phyloP scores from a whole-genome alignment of 352 stramenopile genomes.

The Phytophthora boehmeriae region DNA sequence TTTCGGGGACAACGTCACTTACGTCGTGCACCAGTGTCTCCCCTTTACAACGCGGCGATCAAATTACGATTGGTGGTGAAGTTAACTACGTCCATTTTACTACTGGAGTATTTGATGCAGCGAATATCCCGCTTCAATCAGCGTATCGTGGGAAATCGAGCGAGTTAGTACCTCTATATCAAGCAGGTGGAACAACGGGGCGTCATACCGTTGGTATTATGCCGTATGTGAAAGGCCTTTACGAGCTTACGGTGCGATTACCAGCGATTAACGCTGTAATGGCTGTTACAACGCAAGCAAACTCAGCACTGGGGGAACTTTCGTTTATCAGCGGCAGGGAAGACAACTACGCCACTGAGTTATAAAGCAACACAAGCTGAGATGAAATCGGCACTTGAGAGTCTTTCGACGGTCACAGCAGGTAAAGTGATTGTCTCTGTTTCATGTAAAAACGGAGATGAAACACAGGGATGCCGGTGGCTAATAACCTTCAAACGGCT shows the following conservation, averaged over 20 bases:
- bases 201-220: slow-evolving; percentile 89
- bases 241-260: slow-evolving; percentile 85
- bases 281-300: slow-evolving; percentile 52
- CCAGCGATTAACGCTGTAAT: slow-evolving; percentile 81
- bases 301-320: slow-evolving; percentile 70
- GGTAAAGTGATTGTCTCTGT: slow-evolving; percentile 35
- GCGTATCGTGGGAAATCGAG: slow-evolving; percentile 66
- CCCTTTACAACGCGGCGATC: slow-evolving; percentile 76
- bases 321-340: slow-evolving; percentile 53
- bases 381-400: slow-evolving; percentile 70
- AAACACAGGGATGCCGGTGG: slow-evolving; percentile 71
- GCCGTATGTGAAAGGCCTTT: slow-evolving; percentile 90
- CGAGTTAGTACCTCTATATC: slow-evolving; percentile 71
- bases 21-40: slow-evolving; percentile 58
- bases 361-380: slow-evolving; percentile 45
- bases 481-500: slow-evolving; percentile 61
- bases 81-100: slow-evolving; percentile 67
- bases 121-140: slow-evolving; percentile 69
- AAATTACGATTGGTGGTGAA: slow-evolving; percentile 81
- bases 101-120: slow-evolving; percentile 53
- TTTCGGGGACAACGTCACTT: slow-evolving; percentile 29
- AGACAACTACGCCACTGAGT: slow-evolving; percentile 57
- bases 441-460: slow-evolving; percentile 45
- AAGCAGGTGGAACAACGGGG: slow-evolving; percentile 63
- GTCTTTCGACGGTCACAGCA: slow-evolving; percentile 55